Base-by-base conservation (phyloP, 257 asterid species). In the Prunella vulgaris region DNA sequence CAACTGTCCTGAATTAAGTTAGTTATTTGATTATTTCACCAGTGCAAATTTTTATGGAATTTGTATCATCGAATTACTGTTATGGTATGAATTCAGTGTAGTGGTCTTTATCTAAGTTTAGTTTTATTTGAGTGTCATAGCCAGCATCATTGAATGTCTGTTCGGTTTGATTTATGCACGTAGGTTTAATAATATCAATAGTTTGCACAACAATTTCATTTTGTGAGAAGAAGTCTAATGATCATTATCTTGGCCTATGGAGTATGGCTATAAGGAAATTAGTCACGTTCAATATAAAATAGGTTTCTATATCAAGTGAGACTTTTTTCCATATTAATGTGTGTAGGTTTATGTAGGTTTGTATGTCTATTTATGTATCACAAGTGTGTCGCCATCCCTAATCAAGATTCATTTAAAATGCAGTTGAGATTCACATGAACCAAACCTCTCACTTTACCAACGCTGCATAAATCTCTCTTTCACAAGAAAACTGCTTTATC, bases 351-450 rank as follows among this genome's bases (percentile, higher is more conserved):
- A 44, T 51, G 14, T 51, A 51, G 18, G 56, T 17, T 13, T 51
- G 14, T 51, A 51, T 52, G 56, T 17, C 25, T 18, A 52, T 52
- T 18, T 17, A 63, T 42, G 10, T 38, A 32, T 51, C 33, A 57
- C 32, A 69, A 69, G 40, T 22, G 44, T 60, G n/a, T 69, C 12
- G 28, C 32, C 53, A 71, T 51, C 46, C 57, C 58, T 13, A 15
- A 32, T 64, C 53, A 44, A 42, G 38, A 52, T 58, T 65, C 61
- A 74, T 59, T 27, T 48, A 59, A 35, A 54, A 24, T 67, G 35
- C 69, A 56, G 77, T 66, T 79, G 78, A 64, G 70, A 54, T 21
- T 75, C 79, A 78, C 83, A 78, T 78, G 83, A 70, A 69, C 58
- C 62, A 30, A 32, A 59, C 78, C 42, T 48, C n/a, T 66, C 46